Evolutionary conservation across 306 rosid species (phyloP).

Genomic region (Fragaria nilgerrensis): DNA sequence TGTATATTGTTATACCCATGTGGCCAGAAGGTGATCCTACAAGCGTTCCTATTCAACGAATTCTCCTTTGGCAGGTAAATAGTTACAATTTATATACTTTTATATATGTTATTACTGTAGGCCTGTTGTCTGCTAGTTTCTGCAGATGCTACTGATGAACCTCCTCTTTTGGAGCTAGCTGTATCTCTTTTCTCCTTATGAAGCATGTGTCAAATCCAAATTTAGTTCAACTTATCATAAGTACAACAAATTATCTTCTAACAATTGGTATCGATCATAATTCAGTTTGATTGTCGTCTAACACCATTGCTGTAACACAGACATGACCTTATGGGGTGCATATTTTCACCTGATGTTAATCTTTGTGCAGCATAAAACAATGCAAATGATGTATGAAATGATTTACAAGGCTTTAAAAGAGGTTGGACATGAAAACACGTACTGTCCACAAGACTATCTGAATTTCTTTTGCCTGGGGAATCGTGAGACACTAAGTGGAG

Average conservation of each 20-base stretch:
- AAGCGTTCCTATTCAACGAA: conserved; percentile 52
- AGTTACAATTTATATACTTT: conserved; percentile 3
- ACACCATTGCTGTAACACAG: not conserved
- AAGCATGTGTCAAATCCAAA: not conserved
- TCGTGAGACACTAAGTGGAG: conserved; percentile 52
- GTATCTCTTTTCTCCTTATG: not conserved
- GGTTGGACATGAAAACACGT: conserved; percentile 60
- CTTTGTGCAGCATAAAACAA: conserved; percentile 67
- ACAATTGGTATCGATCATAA: not conserved
- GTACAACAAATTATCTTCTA: not conserved
- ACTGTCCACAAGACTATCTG: conserved; percentile 79
- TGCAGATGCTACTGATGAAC: not conserved
- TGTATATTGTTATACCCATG: conserved; percentile 73
- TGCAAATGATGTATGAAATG: conserved; percentile 92
- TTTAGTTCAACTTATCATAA: not conserved
- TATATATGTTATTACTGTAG: not conserved
- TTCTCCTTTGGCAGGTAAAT: conserved; percentile 85
- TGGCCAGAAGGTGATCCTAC: conserved; percentile 91
- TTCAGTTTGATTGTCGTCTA: not conserved
- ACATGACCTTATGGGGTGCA: not conserved
- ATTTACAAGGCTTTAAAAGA: conserved; percentile 68
- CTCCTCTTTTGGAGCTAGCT: not conserved
- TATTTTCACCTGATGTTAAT: conserved; percentile 13
- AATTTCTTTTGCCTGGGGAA: conserved; percentile 96
- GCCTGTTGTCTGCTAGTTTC: too few species aligned